These are phyloP conservation scores for Saxophila tyrrhenica DNA, from an alignment of 495 filamentous ascomycete genomes.

Conservation along the genomic window DNA sequence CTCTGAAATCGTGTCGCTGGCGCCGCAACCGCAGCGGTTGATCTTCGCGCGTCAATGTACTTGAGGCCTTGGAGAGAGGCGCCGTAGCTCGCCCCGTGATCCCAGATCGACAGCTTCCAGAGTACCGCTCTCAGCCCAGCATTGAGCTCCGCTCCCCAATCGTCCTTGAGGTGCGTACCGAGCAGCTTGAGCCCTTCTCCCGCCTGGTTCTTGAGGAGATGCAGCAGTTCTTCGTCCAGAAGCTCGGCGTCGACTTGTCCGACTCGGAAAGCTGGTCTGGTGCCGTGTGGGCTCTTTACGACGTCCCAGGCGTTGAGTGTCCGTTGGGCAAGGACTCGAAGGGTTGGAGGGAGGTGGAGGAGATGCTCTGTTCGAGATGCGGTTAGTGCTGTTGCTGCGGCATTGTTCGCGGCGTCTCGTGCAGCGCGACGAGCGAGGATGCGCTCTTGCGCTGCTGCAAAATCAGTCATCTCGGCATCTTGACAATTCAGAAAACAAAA, in stretches of 20 bases:
- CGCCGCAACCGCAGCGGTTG: slow-evolving; percentile 42
- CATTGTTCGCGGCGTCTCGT: slow-evolving; percentile 50
- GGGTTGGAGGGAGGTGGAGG: slow-evolving; percentile 47
- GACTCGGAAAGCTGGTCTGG: slow-evolving; percentile 77
- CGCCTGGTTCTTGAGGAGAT: slow-evolving; percentile 73
- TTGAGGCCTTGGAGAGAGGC: slow-evolving; percentile 82
- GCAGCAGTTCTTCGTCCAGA: slow-evolving; percentile 85
- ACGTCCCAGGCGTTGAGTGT: slow-evolving; percentile 53
- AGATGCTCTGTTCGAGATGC: slow-evolving; percentile 43
- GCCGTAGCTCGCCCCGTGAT: slow-evolving; percentile 89
- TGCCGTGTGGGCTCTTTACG: slow-evolving; percentile 65
- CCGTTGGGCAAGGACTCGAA: slow-evolving; percentile 51
- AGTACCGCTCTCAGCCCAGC: slow-evolving; percentile 64
- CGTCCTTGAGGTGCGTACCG: slow-evolving; percentile 59
- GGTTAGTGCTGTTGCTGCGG: slow-evolving; percentile 44
- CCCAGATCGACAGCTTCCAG: slow-evolving; percentile 95
- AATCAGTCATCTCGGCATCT: slow-evolving; percentile 41
- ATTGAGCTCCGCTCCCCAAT: slow-evolving; percentile 78
- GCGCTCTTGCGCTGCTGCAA: slow-evolving; percentile 75
- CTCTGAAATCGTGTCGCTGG: slow-evolving; percentile 70
- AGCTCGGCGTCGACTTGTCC: slow-evolving; percentile 95
- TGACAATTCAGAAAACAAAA: neutral
- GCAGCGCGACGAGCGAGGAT: slow-evolving; percentile 64
- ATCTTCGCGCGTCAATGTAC: slow-evolving; percentile 71
- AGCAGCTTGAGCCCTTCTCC: slow-evolving; percentile 84